Evolutionary conservation across 108 stramenopile genomes (phyloP), one percentile per base, ranked within the genome.

Genomic region (Nitzschia inconspicua): DNA sequence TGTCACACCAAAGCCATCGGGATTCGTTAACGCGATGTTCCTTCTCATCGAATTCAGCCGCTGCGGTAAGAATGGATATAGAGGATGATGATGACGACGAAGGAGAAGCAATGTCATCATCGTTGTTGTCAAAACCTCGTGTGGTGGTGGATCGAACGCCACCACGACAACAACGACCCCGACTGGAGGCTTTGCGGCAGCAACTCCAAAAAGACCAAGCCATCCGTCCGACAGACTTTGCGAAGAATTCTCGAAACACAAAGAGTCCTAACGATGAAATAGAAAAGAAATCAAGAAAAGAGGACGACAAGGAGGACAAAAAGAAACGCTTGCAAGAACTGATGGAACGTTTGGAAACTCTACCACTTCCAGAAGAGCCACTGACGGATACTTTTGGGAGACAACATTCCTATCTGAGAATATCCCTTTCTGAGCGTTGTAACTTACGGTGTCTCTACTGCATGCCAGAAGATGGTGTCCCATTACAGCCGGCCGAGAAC

Each of bases 391-490:
- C 64, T 4, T 93, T 89, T 55, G 84, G 89, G 3, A 82, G 98
- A 53, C 72, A 73, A 32, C 98, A 99, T 65, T 88, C 84, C 63
- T 99, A 99, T 65, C 66, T 99, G 28, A 86, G 98, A 57, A 89
- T 98, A 39, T 96, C 95, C 3, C 76, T 98, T 32, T 82, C 93
- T n/a, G 97, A 98, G 75, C 85, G 94, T 36, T 98, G 96, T 79
- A 98, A 98, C 61, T 72, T 99, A 39, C 76, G 97, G 19, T 99
- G 99, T 73, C 70, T 66, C 32, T 99, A 99, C 59, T 99, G 99
- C 78, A 99, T 99, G 99, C 99, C 99, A 3, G 87, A 79, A 42
- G 88, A 97, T 24, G 98, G 97, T 34, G 95, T 98, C 7, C 83
- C 88, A 23, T 54, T 84, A 26, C 78, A 83, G 32, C 85, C 83